These are phyloP conservation scores for Ophiostoma australiae DNA, from an alignment of 2,329 filamentous ascomycete genomes.

Conservation along the genomic window DNA sequence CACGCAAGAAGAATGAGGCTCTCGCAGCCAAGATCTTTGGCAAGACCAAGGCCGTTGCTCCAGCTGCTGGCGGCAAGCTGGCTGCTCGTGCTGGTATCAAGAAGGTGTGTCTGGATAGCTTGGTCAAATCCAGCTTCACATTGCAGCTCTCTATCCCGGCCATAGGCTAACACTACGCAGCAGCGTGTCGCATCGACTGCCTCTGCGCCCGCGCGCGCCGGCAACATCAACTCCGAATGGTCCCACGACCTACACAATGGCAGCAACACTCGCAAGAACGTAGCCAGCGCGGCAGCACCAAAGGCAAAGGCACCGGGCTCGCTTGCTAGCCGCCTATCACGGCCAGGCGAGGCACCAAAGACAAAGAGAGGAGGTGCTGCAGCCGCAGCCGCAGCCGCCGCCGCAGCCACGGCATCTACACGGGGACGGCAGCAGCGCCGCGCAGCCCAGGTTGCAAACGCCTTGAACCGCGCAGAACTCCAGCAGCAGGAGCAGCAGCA, in stretches of 20 bases:
- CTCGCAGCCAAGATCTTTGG: constrained; percentile 70
- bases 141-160: neutral
- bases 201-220: constrained; percentile 32
- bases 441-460: constrained; percentile 42
- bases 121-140: neutral
- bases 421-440: constrained; percentile 33
- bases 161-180: neutral
- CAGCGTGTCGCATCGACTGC: constrained; percentile 33
- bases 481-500: constrained; percentile 30
- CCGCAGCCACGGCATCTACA: constrained; percentile 28
- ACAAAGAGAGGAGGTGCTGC: neutral
- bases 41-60: constrained; percentile 35
- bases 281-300: constrained; percentile 31
- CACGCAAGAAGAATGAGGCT: constrained; percentile 65
- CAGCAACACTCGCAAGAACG: constrained; percentile 24
- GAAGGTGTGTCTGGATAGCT: constrained; percentile 49
- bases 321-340: constrained; percentile 45
- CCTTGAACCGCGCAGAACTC: constrained; percentile 37
- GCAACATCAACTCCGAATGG: constrained; percentile 63
- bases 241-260: constrained; percentile 62
- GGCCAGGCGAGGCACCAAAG: constrained; percentile 21
- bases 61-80: constrained; percentile 48
- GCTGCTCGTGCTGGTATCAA: constrained; percentile 68
- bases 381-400: constrained; percentile 5
- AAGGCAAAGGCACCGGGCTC: constrained; percentile 33